Percentiles rank a stretch among this genome's conserved stretches.
These are phyloP conservation scores for Luffa acutangula DNA, from an alignment of 306 rosid species.

Conservation along the genomic window DNA sequence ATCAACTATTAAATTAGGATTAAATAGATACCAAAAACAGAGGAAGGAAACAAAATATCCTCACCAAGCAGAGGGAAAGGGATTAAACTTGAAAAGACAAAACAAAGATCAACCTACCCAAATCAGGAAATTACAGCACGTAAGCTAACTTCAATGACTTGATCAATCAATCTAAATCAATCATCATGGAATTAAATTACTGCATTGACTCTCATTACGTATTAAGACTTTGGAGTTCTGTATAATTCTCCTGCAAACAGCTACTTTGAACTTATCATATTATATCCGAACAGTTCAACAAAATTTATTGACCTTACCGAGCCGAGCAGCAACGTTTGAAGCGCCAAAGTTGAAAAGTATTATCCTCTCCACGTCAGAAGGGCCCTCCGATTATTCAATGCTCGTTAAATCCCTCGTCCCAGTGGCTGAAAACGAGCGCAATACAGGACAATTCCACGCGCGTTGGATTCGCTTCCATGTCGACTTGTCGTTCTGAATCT, in stretches of 20 bases:
- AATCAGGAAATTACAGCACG: neutral
- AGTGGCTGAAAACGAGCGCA: neutral
- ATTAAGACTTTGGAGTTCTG: neutral
- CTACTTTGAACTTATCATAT: conserved; percentile 5
- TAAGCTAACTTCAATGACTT: neutral
- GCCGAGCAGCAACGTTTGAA: conserved; percentile 2
- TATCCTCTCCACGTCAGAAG: neutral
- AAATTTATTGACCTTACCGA: neutral
- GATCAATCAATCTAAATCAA: neutral
- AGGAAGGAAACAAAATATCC: neutral
- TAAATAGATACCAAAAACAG: neutral
- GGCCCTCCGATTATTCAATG: conserved; percentile 4
- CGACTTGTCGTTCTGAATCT: neutral
- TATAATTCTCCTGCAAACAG: neutral
- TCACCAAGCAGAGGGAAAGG: neutral
- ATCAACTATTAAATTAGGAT: neutral
- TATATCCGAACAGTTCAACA: neutral
- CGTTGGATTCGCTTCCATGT: neutral
- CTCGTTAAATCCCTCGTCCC: neutral
- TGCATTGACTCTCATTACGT: neutral
- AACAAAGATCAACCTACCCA: neutral
- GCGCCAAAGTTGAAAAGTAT: neutral
- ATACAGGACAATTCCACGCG: neutral
- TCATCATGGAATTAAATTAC: neutral
- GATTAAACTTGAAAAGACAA: neutral